Base-by-base conservation (phyloP, 1,284 basidiomycete genomes). In the Chondrostereum purpureum region DNA sequence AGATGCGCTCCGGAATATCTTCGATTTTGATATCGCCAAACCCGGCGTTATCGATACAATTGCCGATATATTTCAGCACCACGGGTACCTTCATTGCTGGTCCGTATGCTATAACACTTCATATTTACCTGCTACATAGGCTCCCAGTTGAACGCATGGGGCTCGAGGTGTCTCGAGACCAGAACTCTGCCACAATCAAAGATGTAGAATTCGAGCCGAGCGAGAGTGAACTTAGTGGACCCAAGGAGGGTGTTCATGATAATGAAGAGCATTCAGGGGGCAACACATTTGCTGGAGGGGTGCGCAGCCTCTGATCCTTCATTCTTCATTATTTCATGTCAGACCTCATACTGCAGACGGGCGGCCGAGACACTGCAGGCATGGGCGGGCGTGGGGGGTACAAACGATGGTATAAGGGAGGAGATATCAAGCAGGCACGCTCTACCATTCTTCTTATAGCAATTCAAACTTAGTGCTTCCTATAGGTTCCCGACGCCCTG, bases 1-100 rank as follows among this genome's bases (percentile, higher is more conserved):
- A 24, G 66, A 69, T 24, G 71, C 73, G 3, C 59, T 83, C 10
- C 67, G 80, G 12, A 83, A 82, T 50, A 67, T 82, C 5, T 83
- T 83, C 52, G 80, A 83, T 55, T 83, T 82, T 50, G 80, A 83
- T 53, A 69, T 82, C 5, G 79, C 79, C 56, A 77, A 73, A 52
- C 75, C 74, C 0, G 79, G 81, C 48, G 78, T 77, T 4, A 78
- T 80, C 33, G 76, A 80, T 38, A 77, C 74, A 53, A 62, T 83
- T 13, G 68, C 66, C 1, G 68, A 74, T 18, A 77, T 83, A 17
- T 58, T 83, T 18, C 64, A 74, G 38, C 72, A 72, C 46, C 77
- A 82, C 53, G 80, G 79, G 79, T 80, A 47, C 17, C 68, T 37
- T 14, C 42, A 39, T 13, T 46, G 4, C 21, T 18, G 22, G 34